Conservation (phyloP, 495 filamentous ascomycete species). For the Beverwykella pulmonaria region DNA sequence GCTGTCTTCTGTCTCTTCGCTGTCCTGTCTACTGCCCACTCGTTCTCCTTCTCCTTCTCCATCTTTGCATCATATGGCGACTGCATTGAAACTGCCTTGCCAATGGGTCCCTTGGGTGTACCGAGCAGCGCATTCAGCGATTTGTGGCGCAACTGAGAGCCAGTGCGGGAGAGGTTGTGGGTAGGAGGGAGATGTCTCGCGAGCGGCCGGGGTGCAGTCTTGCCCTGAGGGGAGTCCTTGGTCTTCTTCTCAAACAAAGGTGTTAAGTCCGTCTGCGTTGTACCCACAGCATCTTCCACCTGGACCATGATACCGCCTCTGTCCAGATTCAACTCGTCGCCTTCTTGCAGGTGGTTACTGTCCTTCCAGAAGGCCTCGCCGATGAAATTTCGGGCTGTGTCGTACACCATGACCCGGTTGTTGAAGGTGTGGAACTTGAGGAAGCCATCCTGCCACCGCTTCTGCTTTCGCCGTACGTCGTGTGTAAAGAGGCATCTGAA, state of each 20-base stretch:
- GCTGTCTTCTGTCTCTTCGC: constrained; percentile 55
- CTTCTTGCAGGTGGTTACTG: constrained; percentile 64
- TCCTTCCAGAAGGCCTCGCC: constrained; percentile 84
- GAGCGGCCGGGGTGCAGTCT: neutral
- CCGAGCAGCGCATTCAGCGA: constrained; percentile 63
- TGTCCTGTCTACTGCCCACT: constrained; percentile 42
- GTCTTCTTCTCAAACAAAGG: constrained; percentile 73
- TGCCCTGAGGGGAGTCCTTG: constrained; percentile 48
- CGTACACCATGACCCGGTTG: constrained; percentile 87
- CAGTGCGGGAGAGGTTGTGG: constrained; percentile 3
- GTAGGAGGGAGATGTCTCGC: neutral
- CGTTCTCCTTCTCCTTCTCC: constrained; percentile 40
- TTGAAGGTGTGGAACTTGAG: constrained; percentile 90
- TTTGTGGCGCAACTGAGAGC: constrained; percentile 50
- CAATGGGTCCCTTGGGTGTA: constrained; percentile 54
- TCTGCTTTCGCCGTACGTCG: constrained; percentile 82
- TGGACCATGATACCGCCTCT: constrained; percentile 72
- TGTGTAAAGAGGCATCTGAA: constrained; percentile 83
- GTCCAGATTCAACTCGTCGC: constrained; percentile 82
- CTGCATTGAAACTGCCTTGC: constrained; percentile 47
- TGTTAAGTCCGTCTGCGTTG: constrained; percentile 73
- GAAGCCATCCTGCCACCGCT: constrained; percentile 90
- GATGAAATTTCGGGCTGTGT: constrained; percentile 74
- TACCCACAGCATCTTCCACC: constrained; percentile 72
- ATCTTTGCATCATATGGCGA: constrained; percentile 57